These are phyloP conservation scores for Pisolithus orientalis DNA, from an alignment of 768 basidiomycete species.

Conservation along the genomic window DNA sequence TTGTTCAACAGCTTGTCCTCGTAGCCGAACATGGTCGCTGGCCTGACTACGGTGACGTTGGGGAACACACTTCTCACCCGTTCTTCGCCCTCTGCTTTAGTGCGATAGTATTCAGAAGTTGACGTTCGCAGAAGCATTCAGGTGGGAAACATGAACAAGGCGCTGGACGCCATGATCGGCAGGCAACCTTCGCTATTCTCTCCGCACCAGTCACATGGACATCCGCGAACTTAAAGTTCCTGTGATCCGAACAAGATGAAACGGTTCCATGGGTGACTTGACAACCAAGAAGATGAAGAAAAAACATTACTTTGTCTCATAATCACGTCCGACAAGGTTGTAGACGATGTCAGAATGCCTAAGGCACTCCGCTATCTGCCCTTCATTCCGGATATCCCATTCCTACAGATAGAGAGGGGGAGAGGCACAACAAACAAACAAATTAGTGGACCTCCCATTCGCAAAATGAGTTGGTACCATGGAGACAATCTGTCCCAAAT, in stretches of 20 bases:
- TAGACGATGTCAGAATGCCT: constrained; percentile 95
- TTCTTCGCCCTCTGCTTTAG: constrained; percentile 88
- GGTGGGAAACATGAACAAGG: constrained; percentile 90
- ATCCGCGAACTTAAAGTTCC: constrained; percentile 81
- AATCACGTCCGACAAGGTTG: constrained; percentile 92
- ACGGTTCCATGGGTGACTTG: constrained; percentile 9
- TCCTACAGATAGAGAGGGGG: constrained; percentile 47
- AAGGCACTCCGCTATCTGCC: constrained; percentile 89
- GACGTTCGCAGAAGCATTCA: constrained; percentile 84
- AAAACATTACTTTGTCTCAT: constrained; percentile 79
- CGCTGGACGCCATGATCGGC: constrained; percentile 72
- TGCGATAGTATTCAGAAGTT: constrained; percentile 74
- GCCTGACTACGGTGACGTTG: constrained; percentile 81
- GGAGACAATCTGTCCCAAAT: constrained; percentile 92
- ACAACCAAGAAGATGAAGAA: constrained; percentile 8
- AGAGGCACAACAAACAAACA: constrained; percentile 11
- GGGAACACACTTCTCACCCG: constrained; percentile 80
- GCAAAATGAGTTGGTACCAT: constrained; percentile 51
- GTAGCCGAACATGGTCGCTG: constrained; percentile 82
- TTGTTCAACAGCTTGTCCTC: constrained; percentile 94
- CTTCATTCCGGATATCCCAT: constrained; percentile 90
- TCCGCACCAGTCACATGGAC: constrained; percentile 82
- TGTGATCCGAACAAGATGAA: constrained; percentile 26
- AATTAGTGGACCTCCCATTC: constrained; percentile 7
- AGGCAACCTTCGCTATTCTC: constrained; percentile 79